phyloP scores from a whole-genome alignment of 1,139 yeast species.

The Protomyces macrosporus region DNA sequence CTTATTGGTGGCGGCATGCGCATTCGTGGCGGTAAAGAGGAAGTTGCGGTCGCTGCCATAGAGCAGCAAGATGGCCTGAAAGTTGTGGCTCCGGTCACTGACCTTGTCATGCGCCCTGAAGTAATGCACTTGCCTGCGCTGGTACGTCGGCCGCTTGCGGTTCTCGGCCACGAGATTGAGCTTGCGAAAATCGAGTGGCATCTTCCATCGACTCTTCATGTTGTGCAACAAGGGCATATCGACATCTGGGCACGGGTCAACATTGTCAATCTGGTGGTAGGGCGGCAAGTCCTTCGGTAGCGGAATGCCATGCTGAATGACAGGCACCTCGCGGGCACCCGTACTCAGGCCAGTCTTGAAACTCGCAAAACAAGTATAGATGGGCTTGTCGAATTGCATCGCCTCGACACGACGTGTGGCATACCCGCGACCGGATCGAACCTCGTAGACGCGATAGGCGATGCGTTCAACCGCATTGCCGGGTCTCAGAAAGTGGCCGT shows the following conservation, averaged over 20 bases:
- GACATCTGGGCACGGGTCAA: conserved; percentile 14
- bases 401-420: conserved; percentile 21
- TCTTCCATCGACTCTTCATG: conserved; percentile 18
- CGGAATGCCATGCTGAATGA: conserved; percentile 22
- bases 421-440: conserved; percentile 17
- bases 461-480: conserved; percentile 20
- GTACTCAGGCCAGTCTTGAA: conserved; percentile 10
- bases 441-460: conserved; percentile 16
- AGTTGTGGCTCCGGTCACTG: conserved; percentile 13
- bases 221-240: conserved; percentile 16
- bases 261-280: not conserved
- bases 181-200: conserved; percentile 18
- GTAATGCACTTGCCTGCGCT: conserved; percentile 16
- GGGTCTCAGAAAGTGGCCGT: conserved; percentile 20
- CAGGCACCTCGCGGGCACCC: not conserved
- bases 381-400: conserved; percentile 22
- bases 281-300: conserved; percentile 3
- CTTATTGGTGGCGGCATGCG: conserved; percentile 7
- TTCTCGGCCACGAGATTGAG: conserved; percentile 9
- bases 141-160: not conserved
- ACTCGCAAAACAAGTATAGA: conserved; percentile 23
- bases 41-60: conserved; percentile 21
- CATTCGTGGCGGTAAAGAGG: conserved; percentile 22
- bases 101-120: conserved; percentile 6
- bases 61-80: conserved; percentile 19